These are phyloP conservation scores for Calonectria honghensis DNA, from an alignment of 2,329 filamentous ascomycete genomes.

Conservation along the genomic window DNA sequence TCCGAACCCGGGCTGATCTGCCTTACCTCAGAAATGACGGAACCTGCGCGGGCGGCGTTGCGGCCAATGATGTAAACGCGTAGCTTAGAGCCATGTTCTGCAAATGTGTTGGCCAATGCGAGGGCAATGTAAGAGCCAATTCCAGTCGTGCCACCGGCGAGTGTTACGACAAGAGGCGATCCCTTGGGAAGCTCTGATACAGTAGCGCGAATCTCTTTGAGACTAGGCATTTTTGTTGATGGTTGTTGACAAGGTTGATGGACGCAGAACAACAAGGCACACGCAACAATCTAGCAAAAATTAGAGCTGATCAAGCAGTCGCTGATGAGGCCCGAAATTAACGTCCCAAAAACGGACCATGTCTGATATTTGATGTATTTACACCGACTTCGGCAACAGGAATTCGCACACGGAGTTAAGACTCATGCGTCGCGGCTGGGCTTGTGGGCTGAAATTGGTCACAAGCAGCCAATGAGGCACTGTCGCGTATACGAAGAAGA, in stretches of 20 bases:
- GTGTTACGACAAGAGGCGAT: neutral
- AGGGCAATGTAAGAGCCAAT: slow-evolving; percentile 7
- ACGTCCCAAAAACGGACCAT: neutral
- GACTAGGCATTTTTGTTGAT: neutral
- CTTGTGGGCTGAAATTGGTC: neutral
- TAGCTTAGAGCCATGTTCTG: neutral
- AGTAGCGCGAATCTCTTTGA: neutral
- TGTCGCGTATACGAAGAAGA: neutral
- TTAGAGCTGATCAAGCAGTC: no score
- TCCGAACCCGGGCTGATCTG: slow-evolving; percentile 6
- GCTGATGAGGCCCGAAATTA: neutral
- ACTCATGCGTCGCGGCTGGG: neutral
- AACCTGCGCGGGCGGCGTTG: neutral
- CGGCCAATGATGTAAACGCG: slow-evolving; percentile 17
- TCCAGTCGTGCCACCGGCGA: neutral
- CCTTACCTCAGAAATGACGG: slow-evolving; percentile 12
- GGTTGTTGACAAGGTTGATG: no score
- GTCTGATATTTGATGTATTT: neutral
- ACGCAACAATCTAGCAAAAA: no score
- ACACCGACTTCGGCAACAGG: no score
- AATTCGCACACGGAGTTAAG: neutral
- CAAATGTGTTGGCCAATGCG: neutral
- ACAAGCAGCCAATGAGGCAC: neutral
- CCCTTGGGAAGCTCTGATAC: slow-evolving; percentile 1
- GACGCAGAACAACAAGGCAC: neutral